Base-by-base conservation (phyloP, 2,329 filamentous ascomycete genomes). In the Phialophora verrucosa region DNA sequence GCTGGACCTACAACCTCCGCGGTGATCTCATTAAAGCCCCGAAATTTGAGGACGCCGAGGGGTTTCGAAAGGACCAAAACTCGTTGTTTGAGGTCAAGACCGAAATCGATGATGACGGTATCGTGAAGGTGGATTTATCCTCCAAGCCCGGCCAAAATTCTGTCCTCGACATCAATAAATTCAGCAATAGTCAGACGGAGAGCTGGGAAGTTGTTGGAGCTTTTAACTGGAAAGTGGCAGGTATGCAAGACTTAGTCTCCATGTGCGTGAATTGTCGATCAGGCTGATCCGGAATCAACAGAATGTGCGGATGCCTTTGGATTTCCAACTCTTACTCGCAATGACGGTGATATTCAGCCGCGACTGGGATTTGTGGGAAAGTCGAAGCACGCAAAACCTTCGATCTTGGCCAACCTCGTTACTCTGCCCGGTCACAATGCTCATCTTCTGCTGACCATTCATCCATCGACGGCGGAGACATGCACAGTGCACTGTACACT, bases 21-120 rank as follows among this genome's bases (percentile, higher is more conserved):
- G 38, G 38, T 8, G 17, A 44, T 3, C 38, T 44, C 38, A 44
- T 44, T 17, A n/a, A 44, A 44, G 38, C 38, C 5, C 38, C 38
- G 5, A 44, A 44, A 17, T 44, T 44, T n/a, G 38, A 44, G 38
- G 14, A 44, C 38, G 38, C 38, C 38, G 38, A n/a, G 17, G 38
- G 38, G 17, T 44, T 44, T n/a, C 38, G 38, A 8, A 44, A 44
- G 12, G 38, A 44, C 38, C 38, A 44, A 44, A 44, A 44, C 14
- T n/a, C 38, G 38, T 44, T 44, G 38, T 44, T 44, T 44, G 38
- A 44, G 38, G 38, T 44, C 17, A 44, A 44, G 38, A 44, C 38
- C 7, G 38, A n/a, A 44, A 44, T 44, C 17, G 38, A 44, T 44
- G 17, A 44, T n/a, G 14, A 44, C 17, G 38, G 38, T 8, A 20